phyloP scores from a whole-genome alignment of 257 asterid species.

The Primulina eburnea region DNA sequence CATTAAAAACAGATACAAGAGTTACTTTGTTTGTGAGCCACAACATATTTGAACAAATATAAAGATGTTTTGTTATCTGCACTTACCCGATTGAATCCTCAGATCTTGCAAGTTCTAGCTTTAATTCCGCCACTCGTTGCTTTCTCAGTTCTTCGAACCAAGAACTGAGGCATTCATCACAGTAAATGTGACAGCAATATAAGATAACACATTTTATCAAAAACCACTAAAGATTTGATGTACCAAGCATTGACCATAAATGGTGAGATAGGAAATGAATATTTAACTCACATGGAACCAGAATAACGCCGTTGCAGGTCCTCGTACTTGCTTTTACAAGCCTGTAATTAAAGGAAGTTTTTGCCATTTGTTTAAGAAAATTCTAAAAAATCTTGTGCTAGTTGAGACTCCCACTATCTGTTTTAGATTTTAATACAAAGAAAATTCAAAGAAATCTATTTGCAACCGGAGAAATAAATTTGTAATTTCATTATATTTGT shows the following conservation, averaged over 20 bases:
- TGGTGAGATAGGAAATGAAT: no score
- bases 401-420: background rate
- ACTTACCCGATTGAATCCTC: constrained; percentile 86
- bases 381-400: background rate
- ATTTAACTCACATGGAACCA: background rate
- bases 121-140: constrained; percentile 75
- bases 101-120: constrained; percentile 63
- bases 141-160: constrained; percentile 86
- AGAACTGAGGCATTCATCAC: constrained; percentile 42
- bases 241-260: background rate
- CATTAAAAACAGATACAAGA: background rate
- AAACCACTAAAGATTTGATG: background rate
- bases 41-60: background rate
- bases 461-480: no score
- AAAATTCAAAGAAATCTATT: no score
- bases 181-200: constrained; percentile 14
- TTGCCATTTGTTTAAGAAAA: background rate
- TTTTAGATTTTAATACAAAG: no score
- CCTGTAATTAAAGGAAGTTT: background rate
- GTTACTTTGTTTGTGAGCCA: background rate
- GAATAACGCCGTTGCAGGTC: background rate
- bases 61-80: constrained; percentile 12
- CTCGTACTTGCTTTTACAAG: background rate
- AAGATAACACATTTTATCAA: constrained; percentile 3
- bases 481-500: no score